Base-by-base conservation (phyloP, 2,329 filamentous ascomycete genomes). In the Alternaria ventricosa region DNA sequence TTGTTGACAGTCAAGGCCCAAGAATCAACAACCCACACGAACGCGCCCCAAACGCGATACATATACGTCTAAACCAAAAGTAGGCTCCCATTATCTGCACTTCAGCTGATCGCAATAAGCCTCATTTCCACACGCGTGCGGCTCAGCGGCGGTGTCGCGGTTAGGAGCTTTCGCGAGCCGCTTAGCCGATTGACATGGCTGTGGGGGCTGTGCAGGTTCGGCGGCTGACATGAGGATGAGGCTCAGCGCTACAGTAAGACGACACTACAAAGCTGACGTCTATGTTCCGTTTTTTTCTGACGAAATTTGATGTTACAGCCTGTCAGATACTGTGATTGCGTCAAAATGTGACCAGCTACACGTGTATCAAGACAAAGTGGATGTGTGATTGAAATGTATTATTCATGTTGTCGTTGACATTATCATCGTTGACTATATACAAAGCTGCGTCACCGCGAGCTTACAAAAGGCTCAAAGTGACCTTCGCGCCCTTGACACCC, bases 41-140 rank as follows among this genome's bases (percentile, higher is more conserved):
- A 41, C 45, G 20, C 46, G 46, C 41, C 46, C 18, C 33, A 30
- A 22, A 15, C 3, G 9, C 5, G 49, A 51, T 36, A 41, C 49
- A 53, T 44, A 30, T 44, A 58, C 30, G 20, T 30, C 51, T 25
- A 44, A 50, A 30, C 43, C 54, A 11, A 28, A 25, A 22, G n/a
- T 18, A 46, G 25, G 54, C 43, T 43, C 28, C 33, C 45, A 43
- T 41, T 49, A 53, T 58, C 18, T 58, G 55, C 28, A 33, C 41
- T 53, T 47, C 60, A 61, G 60, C 55, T 61, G 60, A 61, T 61
- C 36, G 13, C 12, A 22, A 61, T 46, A 61, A 61, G 59, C 59
- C 54, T 30, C 54, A 57, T 57, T 61, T 50, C 55, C 46, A 56
- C 59, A 57, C 36, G 36, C 60, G 41, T 36, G 41, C 54, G 36